A percentile compares a stretch with the other conserved stretches of the same genome.
Conservation (phyloP, 164 flowering plant genomes). For the Piper longum region DNA sequence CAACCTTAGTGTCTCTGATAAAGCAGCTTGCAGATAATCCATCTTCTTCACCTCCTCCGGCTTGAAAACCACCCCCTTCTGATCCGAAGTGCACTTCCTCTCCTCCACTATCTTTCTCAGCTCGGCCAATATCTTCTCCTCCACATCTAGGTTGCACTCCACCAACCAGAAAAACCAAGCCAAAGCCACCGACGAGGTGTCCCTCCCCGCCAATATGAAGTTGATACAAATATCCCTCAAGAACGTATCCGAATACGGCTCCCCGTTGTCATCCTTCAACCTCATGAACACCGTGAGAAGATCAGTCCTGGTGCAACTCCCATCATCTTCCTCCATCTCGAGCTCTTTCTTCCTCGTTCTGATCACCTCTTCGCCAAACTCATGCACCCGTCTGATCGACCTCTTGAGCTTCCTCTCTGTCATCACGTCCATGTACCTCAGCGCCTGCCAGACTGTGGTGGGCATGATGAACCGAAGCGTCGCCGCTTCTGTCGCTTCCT, state of each 20-base stretch:
- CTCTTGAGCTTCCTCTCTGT: slow-evolving; percentile 38
- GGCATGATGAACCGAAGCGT: slow-evolving; percentile 63
- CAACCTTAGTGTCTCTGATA: slow-evolving; percentile 75
- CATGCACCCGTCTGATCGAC: slow-evolving; percentile 48
- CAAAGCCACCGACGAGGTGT: slow-evolving; percentile 84
- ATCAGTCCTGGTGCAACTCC: slow-evolving; percentile 35
- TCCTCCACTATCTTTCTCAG: slow-evolving; percentile 25
- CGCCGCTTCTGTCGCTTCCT: slow-evolving; percentile 73
- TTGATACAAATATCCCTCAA: slow-evolving; percentile 81
- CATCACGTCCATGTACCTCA: slow-evolving; percentile 47
- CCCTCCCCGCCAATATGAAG: slow-evolving; percentile 87
- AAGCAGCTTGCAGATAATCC: slow-evolving; percentile 88
- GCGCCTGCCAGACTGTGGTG: slow-evolving; percentile 46
- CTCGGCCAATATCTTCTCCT: slow-evolving; percentile 49
- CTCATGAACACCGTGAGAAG: slow-evolving; percentile 69
- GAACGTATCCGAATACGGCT: slow-evolving; percentile 55
- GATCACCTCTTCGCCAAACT: slow-evolving; percentile 59
- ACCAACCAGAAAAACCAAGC: slow-evolving; percentile 94
- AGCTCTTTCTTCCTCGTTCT: slow-evolving; percentile 63
- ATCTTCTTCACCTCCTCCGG: slow-evolving; percentile 85
- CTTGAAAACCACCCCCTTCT: slow-evolving; percentile 23
- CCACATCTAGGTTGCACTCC: slow-evolving; percentile 40
- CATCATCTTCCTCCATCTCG: neutral
- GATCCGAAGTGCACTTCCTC: slow-evolving; percentile 12
- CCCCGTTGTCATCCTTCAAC: slow-evolving; percentile 46